Evolutionary conservation across 2,329 filamentous ascomycete species (phyloP).

Genomic region (Cadophora malorum): DNA sequence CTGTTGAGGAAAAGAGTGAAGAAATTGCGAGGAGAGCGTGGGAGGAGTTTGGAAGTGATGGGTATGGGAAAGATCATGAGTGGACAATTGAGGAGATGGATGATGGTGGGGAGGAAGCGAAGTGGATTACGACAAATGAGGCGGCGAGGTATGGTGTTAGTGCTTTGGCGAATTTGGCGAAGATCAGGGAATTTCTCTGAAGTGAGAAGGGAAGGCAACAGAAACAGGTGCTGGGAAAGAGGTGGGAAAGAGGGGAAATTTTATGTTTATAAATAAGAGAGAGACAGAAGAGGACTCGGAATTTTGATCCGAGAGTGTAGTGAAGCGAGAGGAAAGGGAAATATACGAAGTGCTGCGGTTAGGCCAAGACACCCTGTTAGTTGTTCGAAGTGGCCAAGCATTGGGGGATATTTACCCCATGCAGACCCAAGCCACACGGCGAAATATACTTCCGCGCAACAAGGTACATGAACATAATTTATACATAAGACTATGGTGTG

Average conservation of each 20-base stretch:
- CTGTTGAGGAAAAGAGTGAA: conserved; percentile 14
- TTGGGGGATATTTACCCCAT: neutral
- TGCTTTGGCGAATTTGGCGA: conserved; percentile 19
- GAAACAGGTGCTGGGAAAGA: too few relatives aligned
- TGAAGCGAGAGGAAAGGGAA: too few relatives aligned
- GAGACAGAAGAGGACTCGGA: too few relatives aligned
- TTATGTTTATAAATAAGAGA: too few relatives aligned
- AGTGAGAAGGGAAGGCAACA: too few relatives aligned
- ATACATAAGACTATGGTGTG: too few relatives aligned
- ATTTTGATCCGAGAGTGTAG: too few relatives aligned
- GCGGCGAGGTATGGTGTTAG: conserved; percentile 19
- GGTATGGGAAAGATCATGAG: neutral
- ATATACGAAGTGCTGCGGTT: too few relatives aligned
- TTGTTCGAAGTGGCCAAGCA: neutral
- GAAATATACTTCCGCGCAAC: neutral
- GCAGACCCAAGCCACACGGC: neutral
- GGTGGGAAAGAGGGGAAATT: too few relatives aligned
- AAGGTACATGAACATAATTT: too few relatives aligned
- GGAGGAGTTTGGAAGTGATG: conserved; percentile 18
- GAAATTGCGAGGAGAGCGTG: conserved; percentile 10
- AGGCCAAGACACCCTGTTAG: too few relatives aligned
- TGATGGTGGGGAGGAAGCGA: conserved; percentile 11
- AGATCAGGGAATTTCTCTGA: conserved; percentile 22
- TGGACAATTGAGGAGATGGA: conserved; percentile 13
- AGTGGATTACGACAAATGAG: conserved; percentile 22